These are phyloP conservation scores for Mitragyna speciosa DNA, from an alignment of 257 asterid species.

Conservation along the genomic window DNA sequence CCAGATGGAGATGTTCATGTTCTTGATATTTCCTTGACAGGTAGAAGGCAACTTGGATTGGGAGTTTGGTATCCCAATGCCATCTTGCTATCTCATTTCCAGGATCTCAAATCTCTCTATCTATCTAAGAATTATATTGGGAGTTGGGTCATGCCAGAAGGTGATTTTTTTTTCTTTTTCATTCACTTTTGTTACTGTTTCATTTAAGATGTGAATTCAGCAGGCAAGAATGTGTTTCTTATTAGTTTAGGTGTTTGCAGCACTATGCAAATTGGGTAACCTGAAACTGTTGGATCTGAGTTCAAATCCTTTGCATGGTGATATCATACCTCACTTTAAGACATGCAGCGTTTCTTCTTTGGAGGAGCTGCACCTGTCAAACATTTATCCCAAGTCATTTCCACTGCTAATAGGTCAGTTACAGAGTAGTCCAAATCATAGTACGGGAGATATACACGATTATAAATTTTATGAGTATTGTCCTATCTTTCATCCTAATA, in stretches of 20 bases:
- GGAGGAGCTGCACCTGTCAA: conserved; percentile 5
- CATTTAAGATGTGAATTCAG: background rate
- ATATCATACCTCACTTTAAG: conserved; percentile 23
- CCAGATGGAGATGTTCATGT: background rate
- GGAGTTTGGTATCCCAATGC: conserved; percentile 7
- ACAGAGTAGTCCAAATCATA: background rate
- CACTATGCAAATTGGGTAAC: conserved; percentile 21
- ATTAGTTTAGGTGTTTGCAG: conserved; percentile 17
- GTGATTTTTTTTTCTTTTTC: background rate
- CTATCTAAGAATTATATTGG: conserved; percentile 1
- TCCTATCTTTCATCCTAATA: too few species aligned
- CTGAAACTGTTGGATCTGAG: conserved; percentile 25
- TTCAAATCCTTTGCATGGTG: conserved; percentile 20
- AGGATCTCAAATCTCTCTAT: conserved; percentile 7
- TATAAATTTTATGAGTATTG: too few species aligned
- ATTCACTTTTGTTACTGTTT: background rate
- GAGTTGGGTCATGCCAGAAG: conserved; percentile 14
- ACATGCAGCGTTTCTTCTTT: conserved; percentile 9
- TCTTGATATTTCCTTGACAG: background rate
- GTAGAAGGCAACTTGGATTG: background rate
- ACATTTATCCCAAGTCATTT: background rate
- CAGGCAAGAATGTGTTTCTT: background rate
- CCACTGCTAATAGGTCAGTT: conserved; percentile 3
- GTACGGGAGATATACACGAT: too few species aligned
- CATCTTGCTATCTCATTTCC: background rate